Conservation (phyloP, 805 yeast genomes). For the Kurtzmaniella fragi region DNA sequence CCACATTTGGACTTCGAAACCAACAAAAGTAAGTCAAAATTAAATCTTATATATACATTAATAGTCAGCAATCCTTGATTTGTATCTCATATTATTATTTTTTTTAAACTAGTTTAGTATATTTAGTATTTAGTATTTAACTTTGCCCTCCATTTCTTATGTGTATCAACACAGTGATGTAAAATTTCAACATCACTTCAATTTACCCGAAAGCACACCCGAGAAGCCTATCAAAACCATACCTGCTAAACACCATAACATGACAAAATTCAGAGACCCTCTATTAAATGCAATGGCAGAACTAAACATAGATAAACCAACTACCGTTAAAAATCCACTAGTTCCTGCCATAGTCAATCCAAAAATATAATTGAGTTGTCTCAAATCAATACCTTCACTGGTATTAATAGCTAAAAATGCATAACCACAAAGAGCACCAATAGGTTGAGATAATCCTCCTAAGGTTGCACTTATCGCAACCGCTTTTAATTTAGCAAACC, state of each 20-base stretch:
- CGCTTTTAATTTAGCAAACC: constrained; percentile 47
- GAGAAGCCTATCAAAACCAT: constrained; percentile 50
- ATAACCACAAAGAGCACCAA: constrained; percentile 78
- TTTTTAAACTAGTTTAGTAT: no score
- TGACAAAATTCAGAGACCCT: constrained; percentile 56
- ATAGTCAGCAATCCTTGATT: no score
- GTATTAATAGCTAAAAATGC: constrained; percentile 36
- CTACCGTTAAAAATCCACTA: constrained; percentile 78
- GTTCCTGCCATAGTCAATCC: constrained; percentile 69
- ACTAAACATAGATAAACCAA: constrained; percentile 81
- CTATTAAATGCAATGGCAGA: constrained; percentile 71
- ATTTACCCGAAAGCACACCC: constrained; percentile 19
- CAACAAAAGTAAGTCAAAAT: no score
- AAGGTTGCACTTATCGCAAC: constrained; percentile 58
- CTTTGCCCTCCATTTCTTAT: no score
- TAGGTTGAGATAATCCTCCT: constrained; percentile 84
- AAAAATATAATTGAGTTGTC: constrained; percentile 39
- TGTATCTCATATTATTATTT: no score
- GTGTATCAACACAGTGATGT: no score
- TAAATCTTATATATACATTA: no score
- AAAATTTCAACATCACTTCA: neutral
- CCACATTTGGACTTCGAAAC: no score
- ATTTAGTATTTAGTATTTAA: no score
- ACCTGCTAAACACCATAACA: constrained; percentile 59
- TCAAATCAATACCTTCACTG: constrained; percentile 24